These are phyloP conservation scores for Adansonia grandidieri DNA, from an alignment of 441 rosid genomes.

Conservation along the genomic window DNA sequence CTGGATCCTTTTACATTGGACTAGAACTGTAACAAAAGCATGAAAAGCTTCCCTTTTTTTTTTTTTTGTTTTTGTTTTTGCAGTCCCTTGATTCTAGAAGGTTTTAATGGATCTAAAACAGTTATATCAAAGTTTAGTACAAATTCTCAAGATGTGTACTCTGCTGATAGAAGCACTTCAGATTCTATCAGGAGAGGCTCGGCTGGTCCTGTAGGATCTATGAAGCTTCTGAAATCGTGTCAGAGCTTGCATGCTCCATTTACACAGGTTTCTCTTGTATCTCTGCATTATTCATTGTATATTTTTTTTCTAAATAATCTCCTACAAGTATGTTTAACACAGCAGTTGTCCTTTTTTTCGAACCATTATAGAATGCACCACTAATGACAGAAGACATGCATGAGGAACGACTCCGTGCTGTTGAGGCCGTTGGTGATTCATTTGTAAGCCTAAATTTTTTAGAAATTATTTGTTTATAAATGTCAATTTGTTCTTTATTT, in stretches of 20 bases:
- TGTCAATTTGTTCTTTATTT: neutral
- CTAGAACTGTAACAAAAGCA: neutral
- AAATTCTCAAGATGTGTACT: constrained; percentile 41
- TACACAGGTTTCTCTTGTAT: constrained; percentile 67
- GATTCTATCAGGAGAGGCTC: constrained; percentile 75
- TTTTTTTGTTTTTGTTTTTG: no score
- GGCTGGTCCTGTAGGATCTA: constrained; percentile 77
- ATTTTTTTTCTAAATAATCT: constrained; percentile 10
- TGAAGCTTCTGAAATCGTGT: constrained; percentile 84
- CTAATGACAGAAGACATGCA: constrained; percentile 99
- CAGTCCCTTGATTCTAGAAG: constrained; percentile 51
- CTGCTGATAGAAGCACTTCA: constrained; percentile 46
- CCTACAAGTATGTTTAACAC: constrained; percentile 22
- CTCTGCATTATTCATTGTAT: constrained; percentile 24
- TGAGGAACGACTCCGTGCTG: constrained; percentile 95
- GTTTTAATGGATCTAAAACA: constrained; percentile 41
- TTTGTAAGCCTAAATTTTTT: constrained; percentile 60
- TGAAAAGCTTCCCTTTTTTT: no score
- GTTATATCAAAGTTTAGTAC: constrained; percentile 31
- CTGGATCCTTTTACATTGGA: constrained; percentile 17
- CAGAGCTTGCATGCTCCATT: constrained; percentile 92
- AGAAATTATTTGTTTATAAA: constrained; percentile 23
- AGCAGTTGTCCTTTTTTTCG: constrained; percentile 8
- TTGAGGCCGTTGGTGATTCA: constrained; percentile 84
- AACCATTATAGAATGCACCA: constrained; percentile 70